Base-by-base conservation (phyloP, 495 filamentous ascomycete species). In the Amorphotheca resinae region DNA sequence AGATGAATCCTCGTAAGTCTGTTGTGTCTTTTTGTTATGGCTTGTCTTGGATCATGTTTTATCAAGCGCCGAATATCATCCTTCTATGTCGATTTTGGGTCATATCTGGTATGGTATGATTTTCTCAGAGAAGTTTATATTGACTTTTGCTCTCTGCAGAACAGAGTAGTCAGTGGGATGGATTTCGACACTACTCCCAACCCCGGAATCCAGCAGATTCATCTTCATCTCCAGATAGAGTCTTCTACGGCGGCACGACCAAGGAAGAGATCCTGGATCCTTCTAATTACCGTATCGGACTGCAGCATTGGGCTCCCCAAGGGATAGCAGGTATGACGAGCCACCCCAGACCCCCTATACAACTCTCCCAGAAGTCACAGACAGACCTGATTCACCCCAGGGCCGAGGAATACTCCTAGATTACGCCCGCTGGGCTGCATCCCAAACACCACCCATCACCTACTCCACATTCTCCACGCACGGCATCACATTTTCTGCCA, bases 101-200 rank as follows among this genome's bases (percentile, higher is more conserved):
- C 11, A 11, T 28, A 5, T 28, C 5, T 28, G 25, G 25, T 28
- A 11, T 5, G 5, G 5, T 11, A 11, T 28, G 25, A 5, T 9
- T 11, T 42, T 41, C 18, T 33, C 5, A 42, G 3, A 22, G 11
- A 16, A 2, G 7, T 9, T 40, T 11, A 14, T 33, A 4, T 21
- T 15, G 11, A 37, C 34, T 18, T 15, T 17, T 21, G 31, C 18
- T 20, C 14, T 15, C 5, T 8, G 17, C 33, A 56, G 53, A 56
- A 31, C 52, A 55, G 31, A 70, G 72, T 3, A 79, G 77, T 1
- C 80, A 85, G 55, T 83, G 79, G 79, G 80, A 84, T 52, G 80
- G 80, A 2, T 68, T 83, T 18, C 64, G 76, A 26, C 77, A 82
- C 33, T 54, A 50, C 40, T 49, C 46, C 8, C 46, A 49, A 18